Evolutionary conservation across 1,284 basidiomycete genomes (phyloP).

Genomic region (Puccinia triticina): DNA sequence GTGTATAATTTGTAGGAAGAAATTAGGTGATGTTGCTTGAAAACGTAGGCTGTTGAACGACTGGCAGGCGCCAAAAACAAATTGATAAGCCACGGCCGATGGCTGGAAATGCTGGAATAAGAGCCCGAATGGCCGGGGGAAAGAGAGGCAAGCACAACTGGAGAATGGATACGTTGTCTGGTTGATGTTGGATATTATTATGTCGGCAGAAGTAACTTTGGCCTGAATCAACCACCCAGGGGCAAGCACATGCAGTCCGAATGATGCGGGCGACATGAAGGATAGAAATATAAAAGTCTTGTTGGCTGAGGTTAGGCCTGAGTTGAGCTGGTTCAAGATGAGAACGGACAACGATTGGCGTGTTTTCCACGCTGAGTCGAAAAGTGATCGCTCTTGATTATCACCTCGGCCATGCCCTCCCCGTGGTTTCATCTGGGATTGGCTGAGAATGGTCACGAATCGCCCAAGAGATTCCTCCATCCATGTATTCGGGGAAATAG

Average conservation of each 20-base stretch:
- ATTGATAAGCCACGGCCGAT: neutral
- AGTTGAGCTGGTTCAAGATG: neutral
- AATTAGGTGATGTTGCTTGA: neutral
- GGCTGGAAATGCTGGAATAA: neutral
- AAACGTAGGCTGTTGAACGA: neutral
- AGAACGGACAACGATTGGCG: no score
- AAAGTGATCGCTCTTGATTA: no score
- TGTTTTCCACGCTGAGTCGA: no score
- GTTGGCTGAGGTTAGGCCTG: conserved; percentile 4
- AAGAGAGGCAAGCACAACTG: neutral
- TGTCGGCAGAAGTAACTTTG: neutral
- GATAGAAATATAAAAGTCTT: neutral
- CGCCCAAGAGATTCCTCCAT: no score
- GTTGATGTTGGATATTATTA: neutral
- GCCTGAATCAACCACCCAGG: neutral
- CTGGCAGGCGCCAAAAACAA: conserved; percentile 18
- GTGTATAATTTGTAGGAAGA: neutral
- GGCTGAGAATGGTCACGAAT: no score
- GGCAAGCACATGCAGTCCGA: neutral
- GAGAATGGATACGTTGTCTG: neutral
- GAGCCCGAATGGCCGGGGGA: neutral
- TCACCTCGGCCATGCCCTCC: no score
- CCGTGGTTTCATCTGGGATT: no score
- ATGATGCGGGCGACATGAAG: neutral
- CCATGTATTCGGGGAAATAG: no score